Evolutionary conservation across 2,329 filamentous ascomycete species (phyloP).

Genomic region (Didymella segeticola): DNA sequence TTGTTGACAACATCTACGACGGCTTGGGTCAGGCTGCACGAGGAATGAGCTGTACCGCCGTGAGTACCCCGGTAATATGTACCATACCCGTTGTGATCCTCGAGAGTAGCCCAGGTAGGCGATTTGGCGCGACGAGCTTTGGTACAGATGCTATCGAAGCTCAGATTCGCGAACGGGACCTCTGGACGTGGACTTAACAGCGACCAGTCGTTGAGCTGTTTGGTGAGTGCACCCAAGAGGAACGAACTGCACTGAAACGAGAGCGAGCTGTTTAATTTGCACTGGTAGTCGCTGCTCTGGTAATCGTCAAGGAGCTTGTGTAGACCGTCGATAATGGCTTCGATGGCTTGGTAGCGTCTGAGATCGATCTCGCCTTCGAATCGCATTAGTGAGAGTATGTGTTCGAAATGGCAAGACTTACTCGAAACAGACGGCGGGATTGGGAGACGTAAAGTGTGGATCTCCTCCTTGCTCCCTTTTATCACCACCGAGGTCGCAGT

Average conservation of each 20-base stretch:
- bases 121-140: neutral
- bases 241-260: neutral
- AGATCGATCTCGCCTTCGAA: neutral
- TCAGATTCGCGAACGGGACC: neutral
- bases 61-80: too few species aligned
- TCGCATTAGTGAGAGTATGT: neutral
- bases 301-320: neutral
- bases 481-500: neutral
- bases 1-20: neutral
- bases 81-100: too few species aligned
- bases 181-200: neutral
- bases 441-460: neutral
- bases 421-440: neutral
- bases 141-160: neutral
- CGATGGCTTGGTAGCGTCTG: constrained; percentile 6
- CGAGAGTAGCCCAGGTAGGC: too few species aligned
- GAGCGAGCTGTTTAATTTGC: neutral
- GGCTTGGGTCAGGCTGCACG: neutral
- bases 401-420: neutral
- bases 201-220: neutral
- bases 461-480: neutral
- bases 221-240: neutral
- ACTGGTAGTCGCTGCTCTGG: neutral
- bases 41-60: too few species aligned
- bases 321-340: neutral